Conservation (phyloP, 202 grass and related monocot genomes). For the Elaeis oleifera region DNA sequence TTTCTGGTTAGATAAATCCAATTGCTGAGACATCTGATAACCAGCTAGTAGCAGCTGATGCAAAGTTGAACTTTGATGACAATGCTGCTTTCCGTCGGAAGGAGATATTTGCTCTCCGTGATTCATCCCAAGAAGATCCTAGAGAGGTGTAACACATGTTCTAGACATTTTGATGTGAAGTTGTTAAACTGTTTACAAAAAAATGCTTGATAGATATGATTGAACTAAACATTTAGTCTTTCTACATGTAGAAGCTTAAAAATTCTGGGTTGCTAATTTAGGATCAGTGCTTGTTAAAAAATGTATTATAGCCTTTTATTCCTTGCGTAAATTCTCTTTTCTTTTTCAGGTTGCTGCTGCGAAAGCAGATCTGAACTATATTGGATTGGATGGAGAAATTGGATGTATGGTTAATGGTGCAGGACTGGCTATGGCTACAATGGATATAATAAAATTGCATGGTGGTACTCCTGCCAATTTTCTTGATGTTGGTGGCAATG, state of each 20-base stretch:
- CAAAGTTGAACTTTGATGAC: slow-evolving; percentile 99
- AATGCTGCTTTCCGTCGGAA: slow-evolving; percentile 97
- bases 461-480: slow-evolving; percentile 99
- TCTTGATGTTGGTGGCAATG: slow-evolving; percentile 98
- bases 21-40: slow-evolving; percentile 95
- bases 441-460: slow-evolving; percentile 99
- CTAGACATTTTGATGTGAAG: too few species aligned
- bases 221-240: too few species aligned
- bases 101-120: slow-evolving; percentile 82
- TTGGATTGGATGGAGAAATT: slow-evolving; percentile 97
- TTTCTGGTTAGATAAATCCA: slow-evolving; percentile 82
- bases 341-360: slow-evolving; percentile 74
- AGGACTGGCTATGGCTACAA: slow-evolving; percentile 98
- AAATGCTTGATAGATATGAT: too few species aligned
- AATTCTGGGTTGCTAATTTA: slow-evolving; percentile 1
- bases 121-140: slow-evolving; percentile 94
- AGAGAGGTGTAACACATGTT: slow-evolving; percentile 49
- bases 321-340: slow-evolving; percentile 13
- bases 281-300: not conserved
- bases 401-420: slow-evolving; percentile 99
- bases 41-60: slow-evolving; percentile 92
- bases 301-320: not conserved
- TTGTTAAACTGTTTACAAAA: too few species aligned
- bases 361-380: slow-evolving; percentile 99
- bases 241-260: not conserved